Base-by-base conservation (phyloP, 2,329 filamentous ascomycete species). In the Penicillium sp. region DNA sequence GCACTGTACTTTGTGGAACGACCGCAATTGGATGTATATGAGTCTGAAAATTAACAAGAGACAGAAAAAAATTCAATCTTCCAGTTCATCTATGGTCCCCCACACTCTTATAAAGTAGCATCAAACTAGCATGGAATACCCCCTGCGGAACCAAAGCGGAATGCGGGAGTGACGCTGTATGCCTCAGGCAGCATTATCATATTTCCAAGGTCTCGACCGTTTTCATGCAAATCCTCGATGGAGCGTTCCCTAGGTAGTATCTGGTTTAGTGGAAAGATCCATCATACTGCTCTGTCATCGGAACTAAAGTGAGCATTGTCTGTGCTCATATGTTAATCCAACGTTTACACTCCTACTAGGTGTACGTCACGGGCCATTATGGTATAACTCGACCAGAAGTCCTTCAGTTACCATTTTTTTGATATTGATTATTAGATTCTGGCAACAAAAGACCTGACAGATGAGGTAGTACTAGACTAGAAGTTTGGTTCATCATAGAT, bases 151-250 rank as follows among this genome's bases (percentile, higher is more conserved):
- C 11, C n/a, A 44, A 55, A 54, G 56, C 58, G 58, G 56, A 53
- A 54, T 16, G 37, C 56, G 56, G 56, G 31, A 45, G 41, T 54
- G 47, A 52, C 57, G 55, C 14, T 26, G 16, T 14, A 2, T 50
- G 59, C 59, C 59, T 59, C 31, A 60, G 59, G 57, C 59, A 5
- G 5, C n/a, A 10, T 22, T 13, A 41, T 41, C n/a, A 33, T 22
- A 9, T 19, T 29, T 14, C 14, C 57, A 46, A 5, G 35, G 49
- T 43, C 57, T 45, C 46, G 53, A 56, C 57, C 54, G 57, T 62
- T 62, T 61, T 52, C 57, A 49, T 54, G 47, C 19, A 22, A 31
- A 39, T 39, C 22, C 14, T 41, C 9, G 11, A 41, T 41, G 19
- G 19, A 21, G 10, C 39, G 26, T 24, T 47, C 16, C 21, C 45